Conservation (phyloP, 176 grass and related monocot genomes). For the Bolboschoenus planiculmis region DNA sequence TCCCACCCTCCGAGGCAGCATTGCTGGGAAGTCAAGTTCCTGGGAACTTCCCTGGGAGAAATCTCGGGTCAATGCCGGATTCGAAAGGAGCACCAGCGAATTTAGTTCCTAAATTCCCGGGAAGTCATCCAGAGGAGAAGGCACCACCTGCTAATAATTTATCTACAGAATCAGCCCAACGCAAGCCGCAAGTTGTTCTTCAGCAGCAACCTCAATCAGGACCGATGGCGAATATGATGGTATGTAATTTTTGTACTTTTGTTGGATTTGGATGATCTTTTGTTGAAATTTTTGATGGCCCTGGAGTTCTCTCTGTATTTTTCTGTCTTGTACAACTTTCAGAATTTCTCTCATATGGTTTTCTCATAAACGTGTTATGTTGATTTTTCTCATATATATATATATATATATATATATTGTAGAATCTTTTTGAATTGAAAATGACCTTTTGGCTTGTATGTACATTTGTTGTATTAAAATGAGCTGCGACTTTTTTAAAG, state of each 20-base stretch:
- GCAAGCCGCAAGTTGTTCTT: slow-evolving; percentile 57
- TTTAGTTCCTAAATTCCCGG: slow-evolving; percentile 30
- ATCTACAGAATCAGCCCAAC: slow-evolving; percentile 52
- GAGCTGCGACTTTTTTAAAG: neutral
- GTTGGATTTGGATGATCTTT: neutral
- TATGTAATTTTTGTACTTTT: slow-evolving; percentile 14
- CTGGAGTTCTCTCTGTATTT: neutral
- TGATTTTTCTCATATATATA: neutral
- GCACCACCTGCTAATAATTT: slow-evolving; percentile 23
- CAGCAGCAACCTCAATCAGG: slow-evolving; percentile 55
- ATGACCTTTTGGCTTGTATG: neutral
- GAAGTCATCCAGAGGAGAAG: slow-evolving; percentile 54
- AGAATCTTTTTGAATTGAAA: neutral
- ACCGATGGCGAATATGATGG: slow-evolving; percentile 53
- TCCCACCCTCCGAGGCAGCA: slow-evolving; percentile 48
- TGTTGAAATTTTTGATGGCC: neutral
- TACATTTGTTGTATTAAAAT: neutral
- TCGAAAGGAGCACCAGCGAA: slow-evolving; percentile 32
- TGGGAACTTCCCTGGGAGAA: slow-evolving; percentile 60
- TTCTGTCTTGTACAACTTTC: neutral
- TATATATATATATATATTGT: neutral
- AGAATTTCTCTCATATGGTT: no score
- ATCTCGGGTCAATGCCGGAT: slow-evolving; percentile 42
- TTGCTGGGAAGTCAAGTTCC: slow-evolving; percentile 63
- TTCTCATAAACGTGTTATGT: neutral